Evolutionary conservation across 345 rosid genomes (phyloP), one percentile per base, ranked within the genome.

Genomic region (Pugionium dolabratum): DNA sequence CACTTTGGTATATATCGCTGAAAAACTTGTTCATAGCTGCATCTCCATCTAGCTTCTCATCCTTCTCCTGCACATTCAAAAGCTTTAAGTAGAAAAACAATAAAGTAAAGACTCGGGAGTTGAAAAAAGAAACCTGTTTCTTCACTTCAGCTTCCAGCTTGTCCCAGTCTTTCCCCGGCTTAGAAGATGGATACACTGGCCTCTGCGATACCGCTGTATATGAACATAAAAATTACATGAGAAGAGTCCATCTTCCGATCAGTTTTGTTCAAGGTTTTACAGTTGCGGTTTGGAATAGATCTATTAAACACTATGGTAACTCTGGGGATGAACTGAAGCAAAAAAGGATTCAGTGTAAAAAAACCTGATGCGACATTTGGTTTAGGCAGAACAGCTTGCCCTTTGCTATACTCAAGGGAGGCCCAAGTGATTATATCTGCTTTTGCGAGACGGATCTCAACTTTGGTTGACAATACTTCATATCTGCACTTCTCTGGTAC

Each of bases 31-130:
- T 85, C 78, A 86, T 66, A 30, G 78, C 94, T 39, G 91, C 96
- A 79, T 89, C 89, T 30, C 94, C 96, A 32, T 86, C 96, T 51
- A 86, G 80, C 73, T 85, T 82, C 79, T 89, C 89, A 5, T 86
- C 96, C 66, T 86, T 85, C 67, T 89, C 96, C 96, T 86, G 78
- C 62, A 57, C 4, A 40, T 59, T 40, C 32, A 61, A 10, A 61
- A 63, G 25, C 4, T 7, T 44, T 51, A 25, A 65, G 67, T 39
- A 30, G 2, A 62, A 4, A 30, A 1, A 32, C 4, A 7, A 69
- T 2, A n/a, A 43, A 40, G n/a, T 7, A 62, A 63, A 55, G 54
- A 32, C 34, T 62, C 9, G 42, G 29, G 28, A 39, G 47, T 53
- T 49, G 32, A 62, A 27, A 53, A 27, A 35, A 5, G 52, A 7